These are phyloP conservation scores for Monilinia polystroma DNA, from an alignment of 2,329 filamentous ascomycete genomes.

Conservation along the genomic window DNA sequence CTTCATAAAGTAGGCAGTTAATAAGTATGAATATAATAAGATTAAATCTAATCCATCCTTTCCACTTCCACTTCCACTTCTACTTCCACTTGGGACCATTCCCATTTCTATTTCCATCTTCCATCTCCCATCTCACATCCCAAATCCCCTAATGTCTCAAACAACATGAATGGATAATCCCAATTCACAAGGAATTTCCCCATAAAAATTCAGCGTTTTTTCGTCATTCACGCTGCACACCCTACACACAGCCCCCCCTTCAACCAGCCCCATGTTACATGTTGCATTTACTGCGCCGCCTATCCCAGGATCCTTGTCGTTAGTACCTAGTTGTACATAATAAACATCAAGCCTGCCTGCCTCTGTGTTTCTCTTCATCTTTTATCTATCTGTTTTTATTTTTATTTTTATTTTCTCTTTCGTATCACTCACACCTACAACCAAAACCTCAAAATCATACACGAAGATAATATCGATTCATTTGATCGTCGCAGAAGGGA, in stretches of 20 bases:
- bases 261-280: too few relatives aligned
- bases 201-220: slow-evolving; percentile 7
- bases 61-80: too few relatives aligned
- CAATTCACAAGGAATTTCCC: background rate
- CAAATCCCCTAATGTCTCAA: too few relatives aligned
- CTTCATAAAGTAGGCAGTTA: too few relatives aligned
- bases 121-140: too few relatives aligned
- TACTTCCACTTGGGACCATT: too few relatives aligned
- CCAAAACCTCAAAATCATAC: background rate
- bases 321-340: background rate
- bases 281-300: background rate
- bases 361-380: background rate
- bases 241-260: too few relatives aligned
- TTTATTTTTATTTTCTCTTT: background rate
- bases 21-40: too few relatives aligned
- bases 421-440: background rate
- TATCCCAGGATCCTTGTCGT: background rate
- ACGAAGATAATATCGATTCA: background rate
- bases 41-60: too few relatives aligned
- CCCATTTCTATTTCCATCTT: too few relatives aligned
- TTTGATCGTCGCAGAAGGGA: background rate
- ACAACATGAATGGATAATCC: too few relatives aligned
- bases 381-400: background rate
- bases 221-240: background rate
- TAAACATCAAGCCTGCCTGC: slow-evolving; percentile 6